phyloP scores from a whole-genome alignment of 495 filamentous ascomycete species.

The Aspergillus carlsbadensis region DNA sequence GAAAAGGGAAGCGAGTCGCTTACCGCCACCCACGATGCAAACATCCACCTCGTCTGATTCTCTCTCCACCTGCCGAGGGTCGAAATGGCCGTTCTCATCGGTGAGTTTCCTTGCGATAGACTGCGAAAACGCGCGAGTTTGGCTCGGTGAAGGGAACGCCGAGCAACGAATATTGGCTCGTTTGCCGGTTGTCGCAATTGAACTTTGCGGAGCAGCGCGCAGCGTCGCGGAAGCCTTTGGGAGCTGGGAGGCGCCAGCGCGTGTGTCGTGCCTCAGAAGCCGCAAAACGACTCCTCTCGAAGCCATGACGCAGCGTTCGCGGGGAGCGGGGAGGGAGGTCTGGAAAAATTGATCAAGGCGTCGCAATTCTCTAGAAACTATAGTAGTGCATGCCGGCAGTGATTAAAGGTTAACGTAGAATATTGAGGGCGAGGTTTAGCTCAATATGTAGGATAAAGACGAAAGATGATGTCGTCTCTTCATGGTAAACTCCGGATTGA shows the following conservation, averaged over 20 bases:
- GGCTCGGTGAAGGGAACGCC: constrained; percentile 23
- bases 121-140: constrained; percentile 49
- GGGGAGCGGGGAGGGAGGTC: not conserved
- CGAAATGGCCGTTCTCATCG: constrained; percentile 63
- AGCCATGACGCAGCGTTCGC: constrained; percentile 30
- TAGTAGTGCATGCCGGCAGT: not conserved
- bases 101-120: constrained; percentile 48
- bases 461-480: constrained; percentile 3
- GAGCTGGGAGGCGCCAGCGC: constrained; percentile 27
- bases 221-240: constrained; percentile 30
- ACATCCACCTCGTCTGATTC: constrained; percentile 95
- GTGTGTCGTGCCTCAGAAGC: constrained; percentile 46
- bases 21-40: constrained; percentile 92
- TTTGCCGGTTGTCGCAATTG: constrained; percentile 23
- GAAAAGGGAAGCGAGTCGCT: constrained; percentile 6
- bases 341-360: no score
- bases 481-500: not conserved
- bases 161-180: constrained; percentile 21
- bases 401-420: not conserved
- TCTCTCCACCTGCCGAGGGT: constrained; percentile 71
- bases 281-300: constrained; percentile 42
- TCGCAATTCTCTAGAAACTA: constrained; percentile 4
- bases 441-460: not conserved
- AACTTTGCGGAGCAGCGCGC: constrained; percentile 22
- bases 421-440: not conserved